These are phyloP conservation scores for Bacidia gigantensis DNA, from an alignment of 495 filamentous ascomycete genomes.

Conservation along the genomic window DNA sequence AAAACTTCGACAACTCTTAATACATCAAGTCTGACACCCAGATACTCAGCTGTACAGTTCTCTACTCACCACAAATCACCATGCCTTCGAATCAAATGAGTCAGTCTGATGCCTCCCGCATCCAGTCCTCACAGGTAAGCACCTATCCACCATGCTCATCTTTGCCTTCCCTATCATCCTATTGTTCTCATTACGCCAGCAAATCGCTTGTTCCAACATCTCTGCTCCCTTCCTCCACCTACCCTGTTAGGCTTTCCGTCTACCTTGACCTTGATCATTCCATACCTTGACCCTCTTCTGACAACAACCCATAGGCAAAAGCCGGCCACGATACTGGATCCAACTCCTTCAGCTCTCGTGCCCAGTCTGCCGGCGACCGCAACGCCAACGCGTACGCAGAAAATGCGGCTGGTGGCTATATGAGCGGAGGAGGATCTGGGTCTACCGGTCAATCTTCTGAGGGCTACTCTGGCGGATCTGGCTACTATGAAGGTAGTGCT, in stretches of 20 bases:
- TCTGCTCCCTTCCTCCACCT: neutral
- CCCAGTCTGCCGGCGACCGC: neutral
- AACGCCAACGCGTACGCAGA: neutral
- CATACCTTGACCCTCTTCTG: neutral
- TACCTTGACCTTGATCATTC: neutral
- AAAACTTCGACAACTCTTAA: neutral
- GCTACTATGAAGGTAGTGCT: no score
- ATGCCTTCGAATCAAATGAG: neutral
- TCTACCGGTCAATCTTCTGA: no score
- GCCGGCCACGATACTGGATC: neutral
- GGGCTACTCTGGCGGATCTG: no score
- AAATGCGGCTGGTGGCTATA: no score
- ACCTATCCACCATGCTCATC: neutral
- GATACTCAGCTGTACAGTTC: no score
- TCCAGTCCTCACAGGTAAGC: neutral
- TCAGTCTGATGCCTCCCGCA: neutral
- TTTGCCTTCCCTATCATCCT: neutral
- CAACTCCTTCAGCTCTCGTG: neutral
- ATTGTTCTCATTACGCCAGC: neutral
- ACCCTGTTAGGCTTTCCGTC: neutral
- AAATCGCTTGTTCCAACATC: neutral
- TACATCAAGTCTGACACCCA: neutral
- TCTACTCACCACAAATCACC: neutral
- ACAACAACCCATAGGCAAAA: neutral
- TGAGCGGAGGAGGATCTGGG: no score